phyloP scores from a whole-genome alignment of 1,139 yeast genomes.

The Protomyces inouyei region DNA sequence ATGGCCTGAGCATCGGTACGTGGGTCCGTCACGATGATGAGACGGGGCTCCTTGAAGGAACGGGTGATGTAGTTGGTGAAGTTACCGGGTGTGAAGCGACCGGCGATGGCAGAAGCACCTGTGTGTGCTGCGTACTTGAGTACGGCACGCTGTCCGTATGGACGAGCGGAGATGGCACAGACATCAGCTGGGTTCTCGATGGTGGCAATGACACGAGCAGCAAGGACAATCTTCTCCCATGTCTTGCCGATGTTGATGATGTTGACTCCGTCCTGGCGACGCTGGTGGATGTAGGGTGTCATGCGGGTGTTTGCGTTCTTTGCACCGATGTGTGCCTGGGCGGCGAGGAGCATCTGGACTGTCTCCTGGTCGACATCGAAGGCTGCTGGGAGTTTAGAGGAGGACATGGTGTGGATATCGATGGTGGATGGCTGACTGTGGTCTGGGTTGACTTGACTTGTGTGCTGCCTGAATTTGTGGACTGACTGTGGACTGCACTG shows the following conservation, averaged over 20 bases:
- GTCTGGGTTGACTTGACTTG: not conserved
- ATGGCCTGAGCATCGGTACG: constrained; percentile 99
- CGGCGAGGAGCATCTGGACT: constrained; percentile 97
- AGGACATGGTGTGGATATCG: not conserved
- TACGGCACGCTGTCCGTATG: constrained; percentile 99
- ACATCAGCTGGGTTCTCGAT: constrained; percentile 98
- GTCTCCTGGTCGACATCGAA: constrained; percentile 26
- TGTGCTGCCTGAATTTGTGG: not conserved
- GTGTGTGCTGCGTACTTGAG: constrained; percentile 99
- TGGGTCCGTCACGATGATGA: constrained; percentile 98
- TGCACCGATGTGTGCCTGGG: constrained; percentile 99
- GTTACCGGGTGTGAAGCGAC: constrained; percentile 99
- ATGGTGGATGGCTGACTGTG: not conserved
- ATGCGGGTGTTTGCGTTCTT: constrained; percentile 99
- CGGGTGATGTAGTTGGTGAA: constrained; percentile 99
- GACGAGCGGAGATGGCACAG: constrained; percentile 98
- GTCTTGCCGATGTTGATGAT: constrained; percentile 98
- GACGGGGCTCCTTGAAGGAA: constrained; percentile 99
- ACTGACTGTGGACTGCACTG: no score
- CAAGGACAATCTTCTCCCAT: constrained; percentile 91
- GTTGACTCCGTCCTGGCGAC: constrained; percentile 99
- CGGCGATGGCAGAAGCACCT: constrained; percentile 99
- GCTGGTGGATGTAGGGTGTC: constrained; percentile 98
- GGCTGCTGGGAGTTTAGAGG: constrained; percentile 21
- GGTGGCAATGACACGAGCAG: constrained; percentile 99